Evolutionary conservation across 2,329 filamentous ascomycete species (phyloP).

Genomic region (Beauveria medogensis): DNA sequence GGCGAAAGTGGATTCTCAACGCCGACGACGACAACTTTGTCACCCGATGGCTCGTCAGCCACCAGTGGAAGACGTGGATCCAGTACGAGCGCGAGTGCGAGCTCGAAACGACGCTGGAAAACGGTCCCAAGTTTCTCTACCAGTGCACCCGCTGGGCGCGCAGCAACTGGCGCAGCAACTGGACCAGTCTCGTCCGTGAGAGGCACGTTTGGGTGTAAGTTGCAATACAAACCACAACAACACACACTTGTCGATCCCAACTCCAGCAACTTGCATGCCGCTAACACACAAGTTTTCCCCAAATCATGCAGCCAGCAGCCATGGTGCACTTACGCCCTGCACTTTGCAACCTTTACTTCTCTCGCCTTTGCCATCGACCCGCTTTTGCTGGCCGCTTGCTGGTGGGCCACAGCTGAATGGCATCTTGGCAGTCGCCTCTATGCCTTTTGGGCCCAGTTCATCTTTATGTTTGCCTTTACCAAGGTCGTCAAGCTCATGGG

Average conservation of each 20-base stretch:
- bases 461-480: constrained; percentile 73
- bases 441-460: constrained; percentile 53
- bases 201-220: constrained; percentile 81
- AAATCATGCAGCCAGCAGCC: constrained; percentile 62
- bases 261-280: constrained; percentile 3
- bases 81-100: constrained; percentile 89
- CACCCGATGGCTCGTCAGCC: constrained; percentile 87
- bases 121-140: constrained; percentile 79
- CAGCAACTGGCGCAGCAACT: constrained; percentile 96
- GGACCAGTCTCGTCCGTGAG: constrained; percentile 80
- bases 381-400: constrained; percentile 60
- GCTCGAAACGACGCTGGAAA: constrained; percentile 87
- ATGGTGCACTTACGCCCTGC: constrained; percentile 89
- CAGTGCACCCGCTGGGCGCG: constrained; percentile 93
- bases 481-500: constrained; percentile 88
- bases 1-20: constrained; percentile 82
- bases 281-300: constrained; percentile 9
- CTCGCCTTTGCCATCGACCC: constrained; percentile 75
- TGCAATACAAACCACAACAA: background rate
- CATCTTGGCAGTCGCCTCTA: constrained; percentile 41
- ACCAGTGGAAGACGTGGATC: constrained; percentile 90
- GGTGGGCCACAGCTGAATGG: constrained; percentile 59
- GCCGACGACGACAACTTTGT: constrained; percentile 98
- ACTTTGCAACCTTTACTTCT: constrained; percentile 86
- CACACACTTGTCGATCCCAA: constrained; percentile 10